Evolutionary conservation across 768 basidiomycete genomes (phyloP), one percentile per base, ranked within the genome.

Genomic region (Lentinula sp.): DNA sequence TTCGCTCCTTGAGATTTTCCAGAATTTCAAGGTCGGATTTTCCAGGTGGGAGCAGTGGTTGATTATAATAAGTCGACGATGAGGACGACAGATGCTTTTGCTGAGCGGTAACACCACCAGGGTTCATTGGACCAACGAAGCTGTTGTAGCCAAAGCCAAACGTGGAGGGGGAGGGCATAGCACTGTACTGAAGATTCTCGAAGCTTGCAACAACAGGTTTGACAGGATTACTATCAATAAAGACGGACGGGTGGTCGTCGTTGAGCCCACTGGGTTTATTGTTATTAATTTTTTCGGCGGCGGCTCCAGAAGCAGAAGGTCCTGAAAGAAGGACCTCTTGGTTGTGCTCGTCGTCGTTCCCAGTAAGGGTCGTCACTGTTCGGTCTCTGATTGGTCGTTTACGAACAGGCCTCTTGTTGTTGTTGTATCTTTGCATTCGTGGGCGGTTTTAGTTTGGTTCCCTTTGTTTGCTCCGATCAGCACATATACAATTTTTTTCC

Each of bases 1-100:
- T 91, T 59, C 81, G 75, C 23, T 83, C 75, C 71, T 92, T 91
- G 71, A 92, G 84, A 60, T 84, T 84, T 73, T 91, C 84, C 62
- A 92, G 80, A 36, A 86, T 79, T 69, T 90, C 87, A 63, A 91
- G 80, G 73, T 91, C 90, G 68, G 77, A 80, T 66, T 83, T 78
- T 7, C 85, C 87, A 20, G 81, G 78, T 2, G 83, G 80, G 0
- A 80, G 67, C 55, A 60, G 52, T n/a, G 48, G 16, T 51, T 36
- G 28, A 10, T 20, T 48, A 48, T 48, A 20, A 12, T 48, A 48
- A 48, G 46, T 10, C n/a, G 46, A 45, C 43, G 43, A 23, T 10
- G 18, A 18, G 28, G 28, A 28, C 28, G 28, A 28, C 28, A 28
- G 28, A 28, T 28, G 28, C 41, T 50, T 23, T 18, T 49, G 37